phyloP scores from a whole-genome alignment of 345 rosid genomes.

The Psidium friedrichsthalianum region DNA sequence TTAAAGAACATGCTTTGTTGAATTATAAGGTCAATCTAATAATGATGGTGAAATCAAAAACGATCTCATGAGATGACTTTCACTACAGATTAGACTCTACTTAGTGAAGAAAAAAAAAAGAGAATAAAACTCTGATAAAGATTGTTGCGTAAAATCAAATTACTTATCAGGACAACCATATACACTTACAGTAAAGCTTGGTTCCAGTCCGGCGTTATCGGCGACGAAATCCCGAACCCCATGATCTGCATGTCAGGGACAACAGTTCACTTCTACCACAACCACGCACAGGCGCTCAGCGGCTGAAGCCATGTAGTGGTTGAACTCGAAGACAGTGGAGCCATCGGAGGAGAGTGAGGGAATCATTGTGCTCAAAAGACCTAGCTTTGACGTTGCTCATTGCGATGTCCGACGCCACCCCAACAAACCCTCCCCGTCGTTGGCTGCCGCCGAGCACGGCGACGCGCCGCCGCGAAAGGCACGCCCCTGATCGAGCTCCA shows the following conservation, averaged over 20 bases:
- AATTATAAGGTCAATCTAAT: background rate
- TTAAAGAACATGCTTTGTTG: background rate
- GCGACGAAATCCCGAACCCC: constrained; percentile 4
- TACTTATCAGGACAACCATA: background rate
- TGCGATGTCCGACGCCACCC: constrained; percentile 7
- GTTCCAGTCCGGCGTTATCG: constrained; percentile 28
- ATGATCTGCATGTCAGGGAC: constrained; percentile 36
- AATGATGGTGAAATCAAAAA: background rate
- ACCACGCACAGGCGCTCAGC: constrained; percentile 5
- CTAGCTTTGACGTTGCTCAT: background rate
- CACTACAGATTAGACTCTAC: background rate
- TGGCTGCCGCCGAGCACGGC: constrained; percentile 19
- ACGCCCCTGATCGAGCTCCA: constrained; percentile 35
- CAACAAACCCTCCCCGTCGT: constrained; percentile 18
- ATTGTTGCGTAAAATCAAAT: too few species aligned
- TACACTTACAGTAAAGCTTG: constrained; percentile 41
- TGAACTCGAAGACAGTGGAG: constrained; percentile 11
- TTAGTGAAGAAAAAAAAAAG: background rate
- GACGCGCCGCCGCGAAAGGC: constrained; percentile 22
- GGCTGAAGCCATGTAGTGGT: constrained; percentile 7
- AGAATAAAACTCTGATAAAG: too few species aligned
- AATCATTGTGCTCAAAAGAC: background rate
- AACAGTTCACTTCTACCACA: constrained; percentile 18
- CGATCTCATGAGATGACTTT: background rate
- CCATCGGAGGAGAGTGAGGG: background rate